These are phyloP conservation scores for Suillus brevipes DNA, from an alignment of 768 basidiomycete species.

Conservation along the genomic window DNA sequence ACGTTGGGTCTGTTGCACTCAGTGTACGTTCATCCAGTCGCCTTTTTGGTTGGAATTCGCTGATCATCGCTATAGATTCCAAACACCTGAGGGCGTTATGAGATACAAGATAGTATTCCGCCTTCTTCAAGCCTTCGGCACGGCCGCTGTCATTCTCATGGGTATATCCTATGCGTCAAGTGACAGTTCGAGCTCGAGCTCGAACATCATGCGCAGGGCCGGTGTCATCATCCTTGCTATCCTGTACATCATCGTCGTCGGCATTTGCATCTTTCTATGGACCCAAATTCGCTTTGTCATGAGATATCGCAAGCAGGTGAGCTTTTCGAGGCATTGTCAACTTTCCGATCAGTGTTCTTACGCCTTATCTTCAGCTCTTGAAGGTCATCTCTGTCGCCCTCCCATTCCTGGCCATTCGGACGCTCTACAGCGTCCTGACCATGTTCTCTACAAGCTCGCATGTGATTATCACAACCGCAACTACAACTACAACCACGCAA, in stretches of 20 bases:
- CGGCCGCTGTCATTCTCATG: slow-evolving; percentile 31
- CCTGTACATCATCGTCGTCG: slow-evolving; percentile 45
- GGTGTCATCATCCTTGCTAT: slow-evolving; percentile 36
- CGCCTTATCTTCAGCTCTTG: slow-evolving; percentile 46
- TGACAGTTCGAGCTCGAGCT: slow-evolving; percentile 20
- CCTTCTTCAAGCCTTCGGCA: slow-evolving; percentile 32
- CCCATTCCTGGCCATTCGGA: slow-evolving; percentile 55
- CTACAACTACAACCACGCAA: slow-evolving; percentile 8
- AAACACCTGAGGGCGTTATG: slow-evolving; percentile 25
- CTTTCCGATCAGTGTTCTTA: slow-evolving; percentile 10
- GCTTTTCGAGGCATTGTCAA: slow-evolving; percentile 26
- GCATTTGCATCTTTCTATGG: slow-evolving; percentile 52
- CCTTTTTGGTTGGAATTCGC: neutral
- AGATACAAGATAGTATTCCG: slow-evolving; percentile 17
- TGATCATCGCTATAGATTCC: slow-evolving; percentile 25
- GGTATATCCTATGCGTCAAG: slow-evolving; percentile 28
- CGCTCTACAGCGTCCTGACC: slow-evolving; percentile 50
- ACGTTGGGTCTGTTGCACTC: slow-evolving; percentile 38
- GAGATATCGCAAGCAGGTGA: slow-evolving; percentile 28
- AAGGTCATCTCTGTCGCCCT: slow-evolving; percentile 52
- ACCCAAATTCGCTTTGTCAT: slow-evolving; percentile 41
- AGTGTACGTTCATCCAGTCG: slow-evolving; percentile 28
- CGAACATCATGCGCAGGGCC: slow-evolving; percentile 31
- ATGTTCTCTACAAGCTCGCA: slow-evolving; percentile 48
- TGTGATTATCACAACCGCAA: slow-evolving; percentile 29